phyloP scores from a whole-genome alignment of 768 basidiomycete species.

The Chalciporus chontae region DNA sequence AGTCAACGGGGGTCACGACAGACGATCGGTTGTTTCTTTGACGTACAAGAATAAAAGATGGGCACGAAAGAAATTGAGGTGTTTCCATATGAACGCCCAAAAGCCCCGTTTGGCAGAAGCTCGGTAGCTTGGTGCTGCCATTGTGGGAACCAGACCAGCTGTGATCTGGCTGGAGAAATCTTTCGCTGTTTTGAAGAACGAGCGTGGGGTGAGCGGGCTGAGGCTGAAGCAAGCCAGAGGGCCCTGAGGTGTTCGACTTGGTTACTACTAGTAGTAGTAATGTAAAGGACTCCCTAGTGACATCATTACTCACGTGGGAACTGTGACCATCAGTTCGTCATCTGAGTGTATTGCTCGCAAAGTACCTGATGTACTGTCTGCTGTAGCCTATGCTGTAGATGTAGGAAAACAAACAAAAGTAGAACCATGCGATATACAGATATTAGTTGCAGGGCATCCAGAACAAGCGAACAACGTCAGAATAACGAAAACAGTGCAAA shows the following conservation, averaged over 20 bases:
- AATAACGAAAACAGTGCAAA: conserved; percentile 17
- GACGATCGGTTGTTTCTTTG: background rate
- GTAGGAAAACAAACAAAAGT: conserved; percentile 16
- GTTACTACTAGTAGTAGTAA: too few species aligned
- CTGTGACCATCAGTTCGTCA: conserved; percentile 13
- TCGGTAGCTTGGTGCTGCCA: background rate
- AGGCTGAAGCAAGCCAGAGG: too few species aligned
- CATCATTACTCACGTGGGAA: too few species aligned
- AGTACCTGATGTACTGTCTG: conserved; percentile 21
- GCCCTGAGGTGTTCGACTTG: too few species aligned
- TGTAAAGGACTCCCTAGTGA: too few species aligned
- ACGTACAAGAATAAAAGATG: conserved; percentile 62
- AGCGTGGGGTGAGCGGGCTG: too few species aligned
- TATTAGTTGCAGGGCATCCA: conserved; percentile 29
- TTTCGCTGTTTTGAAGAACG: too few species aligned
- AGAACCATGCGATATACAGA: conserved; percentile 24
- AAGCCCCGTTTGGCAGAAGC: conserved; percentile 4
- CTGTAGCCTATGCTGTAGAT: conserved; percentile 23
- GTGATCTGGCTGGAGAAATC: background rate
- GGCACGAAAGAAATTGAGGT: conserved; percentile 67
- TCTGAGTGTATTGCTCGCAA: conserved; percentile 22
- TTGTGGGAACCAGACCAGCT: background rate
- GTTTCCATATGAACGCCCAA: conserved; percentile 32
- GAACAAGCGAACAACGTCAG: conserved; percentile 24
- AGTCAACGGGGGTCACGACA: conserved; percentile 3